Base-by-base conservation (phyloP, 108 stramenopile species). In the Aurantiochytrium sp. region DNA sequence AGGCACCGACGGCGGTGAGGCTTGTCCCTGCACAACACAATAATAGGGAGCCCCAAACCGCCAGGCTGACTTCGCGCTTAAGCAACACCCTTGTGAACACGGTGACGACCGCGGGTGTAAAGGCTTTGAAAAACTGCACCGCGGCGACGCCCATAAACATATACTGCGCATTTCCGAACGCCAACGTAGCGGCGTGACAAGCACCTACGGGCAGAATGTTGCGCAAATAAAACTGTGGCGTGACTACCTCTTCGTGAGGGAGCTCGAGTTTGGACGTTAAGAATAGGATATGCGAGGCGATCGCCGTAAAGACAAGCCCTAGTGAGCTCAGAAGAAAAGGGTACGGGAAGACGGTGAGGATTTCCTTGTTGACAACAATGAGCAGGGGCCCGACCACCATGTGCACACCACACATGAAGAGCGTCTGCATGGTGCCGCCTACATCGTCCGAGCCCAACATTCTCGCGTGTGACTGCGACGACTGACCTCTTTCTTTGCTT, bases 81-180 rank as follows among this genome's bases (percentile, higher is more conserved):
- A 23, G 43, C 14, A 55, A 28, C 0, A 91, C 0, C 5, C 23
- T 47, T 5, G 72, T 5, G 16, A 89, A 57, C 6, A 90, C 4
- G 4, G 89, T 87, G 53, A 91, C 60, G 45, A 91, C 64, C 6
- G 87, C 83, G 8, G 91, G 91, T 6, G 76, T 83, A 23, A 83
- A 83, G 51, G 76, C 6, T 45, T 83, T 83, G 76, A 83, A 53
- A 23, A 83, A 83, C 5, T 83, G 76, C 49, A 83, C 51, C 10
- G 51, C 45, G 76, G 76, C 76, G 14, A 83, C 76, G n/a, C 76
- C 76, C 72, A 91, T 72, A 5, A 72, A 90, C 35, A 91, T 72
- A 73, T 91, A 91, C 1, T 73, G 88, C 35, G 89, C 89, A 58
- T 91, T 91, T n/a, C 91, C 91, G 47, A 91, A 91, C 5, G 69